A percentile compares a stretch with the other conserved stretches of the same genome.
phyloP scores from a whole-genome alignment of 1,139 yeast species.

The Lodderomyces orthopsilosis region DNA sequence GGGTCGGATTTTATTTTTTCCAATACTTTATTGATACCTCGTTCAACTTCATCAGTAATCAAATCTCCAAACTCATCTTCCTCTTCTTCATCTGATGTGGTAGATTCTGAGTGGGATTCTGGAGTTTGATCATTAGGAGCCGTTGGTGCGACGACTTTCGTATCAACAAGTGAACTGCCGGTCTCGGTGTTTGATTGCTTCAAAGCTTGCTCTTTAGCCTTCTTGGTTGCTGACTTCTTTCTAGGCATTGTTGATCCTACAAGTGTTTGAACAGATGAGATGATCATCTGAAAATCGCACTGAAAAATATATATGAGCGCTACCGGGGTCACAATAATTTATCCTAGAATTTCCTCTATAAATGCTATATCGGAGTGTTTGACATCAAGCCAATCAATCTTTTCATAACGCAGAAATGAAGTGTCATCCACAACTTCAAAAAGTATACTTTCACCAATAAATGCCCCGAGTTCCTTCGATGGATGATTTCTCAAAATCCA shows the following conservation, averaged over 20 bases:
- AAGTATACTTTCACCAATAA: conserved; percentile 31
- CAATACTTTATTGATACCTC: conserved; percentile 72
- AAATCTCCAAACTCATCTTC: conserved; percentile 94
- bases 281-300: conserved; percentile 4
- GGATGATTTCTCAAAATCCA: conserved; percentile 33
- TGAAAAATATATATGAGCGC: conserved; percentile 1
- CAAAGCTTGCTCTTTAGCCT: conserved; percentile 57
- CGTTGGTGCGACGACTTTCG: conserved; percentile 18
- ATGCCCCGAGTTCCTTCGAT: conserved; percentile 22
- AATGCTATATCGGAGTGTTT: conserved; percentile 7
- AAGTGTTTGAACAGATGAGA: not conserved
- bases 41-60: conserved; percentile 80
- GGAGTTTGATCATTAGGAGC: not conserved
- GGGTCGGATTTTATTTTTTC: conserved; percentile 69
- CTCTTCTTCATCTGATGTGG: conserved; percentile 35
- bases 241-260: conserved; percentile 60
- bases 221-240: conserved; percentile 85
- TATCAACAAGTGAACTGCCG: not conserved
- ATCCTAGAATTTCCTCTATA: not conserved
- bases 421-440: conserved; percentile 24
- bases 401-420: conserved; percentile 7
- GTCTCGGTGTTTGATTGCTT: not conserved
- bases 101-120: conserved; percentile 4
- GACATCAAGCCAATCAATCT: conserved; percentile 22
- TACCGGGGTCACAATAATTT: not conserved